phyloP scores from a whole-genome alignment of 2,329 filamentous ascomycete genomes.

The Fusarium brevicatenulatum region DNA sequence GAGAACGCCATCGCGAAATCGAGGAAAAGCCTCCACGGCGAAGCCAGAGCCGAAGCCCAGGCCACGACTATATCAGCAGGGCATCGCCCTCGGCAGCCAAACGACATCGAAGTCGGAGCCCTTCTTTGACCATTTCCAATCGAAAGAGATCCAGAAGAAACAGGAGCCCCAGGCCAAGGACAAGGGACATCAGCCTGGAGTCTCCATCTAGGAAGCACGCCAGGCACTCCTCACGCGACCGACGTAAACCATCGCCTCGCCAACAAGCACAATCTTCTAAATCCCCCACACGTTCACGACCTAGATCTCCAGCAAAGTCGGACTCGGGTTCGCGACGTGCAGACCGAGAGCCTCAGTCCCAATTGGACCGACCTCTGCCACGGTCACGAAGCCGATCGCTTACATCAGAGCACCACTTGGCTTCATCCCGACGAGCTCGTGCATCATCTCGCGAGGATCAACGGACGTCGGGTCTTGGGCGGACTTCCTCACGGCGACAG shows the following conservation, averaged over 20 bases:
- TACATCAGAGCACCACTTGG: conserved; percentile 30
- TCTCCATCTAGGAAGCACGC: conserved; percentile 46
- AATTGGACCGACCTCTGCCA: conserved; percentile 32
- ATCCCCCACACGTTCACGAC: conserved; percentile 44
- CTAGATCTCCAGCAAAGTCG: conserved; percentile 42
- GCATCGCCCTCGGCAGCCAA: conserved; percentile 54
- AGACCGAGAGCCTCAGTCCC: conserved; percentile 41
- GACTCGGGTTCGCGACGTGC: conserved; percentile 40
- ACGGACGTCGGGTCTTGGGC: conserved; percentile 36
- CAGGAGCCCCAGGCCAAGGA: conserved; percentile 51
- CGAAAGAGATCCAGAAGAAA: conserved; percentile 54
- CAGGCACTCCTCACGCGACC: conserved; percentile 48
- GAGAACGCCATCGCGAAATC: conserved; percentile 46
- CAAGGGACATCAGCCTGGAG: conserved; percentile 54
- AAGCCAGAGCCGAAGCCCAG: conserved; percentile 49
- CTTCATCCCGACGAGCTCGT: conserved; percentile 33
- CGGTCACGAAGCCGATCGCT: conserved; percentile 42
- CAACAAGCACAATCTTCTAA: conserved; percentile 44
- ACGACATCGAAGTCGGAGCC: conserved; percentile 55
- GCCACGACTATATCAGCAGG: conserved; percentile 41
- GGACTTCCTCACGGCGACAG: conserved; percentile 31
- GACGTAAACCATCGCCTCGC: conserved; percentile 46
- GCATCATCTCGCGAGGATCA: conserved; percentile 41
- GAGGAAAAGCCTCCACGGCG: conserved; percentile 48
- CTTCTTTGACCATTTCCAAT: conserved; percentile 50